A percentile compares a stretch with the other conserved stretches of the same genome.
Evolutionary conservation across 75 land plant genomes (phyloP).

Genomic region (Selaginella moellendorffii): DNA sequence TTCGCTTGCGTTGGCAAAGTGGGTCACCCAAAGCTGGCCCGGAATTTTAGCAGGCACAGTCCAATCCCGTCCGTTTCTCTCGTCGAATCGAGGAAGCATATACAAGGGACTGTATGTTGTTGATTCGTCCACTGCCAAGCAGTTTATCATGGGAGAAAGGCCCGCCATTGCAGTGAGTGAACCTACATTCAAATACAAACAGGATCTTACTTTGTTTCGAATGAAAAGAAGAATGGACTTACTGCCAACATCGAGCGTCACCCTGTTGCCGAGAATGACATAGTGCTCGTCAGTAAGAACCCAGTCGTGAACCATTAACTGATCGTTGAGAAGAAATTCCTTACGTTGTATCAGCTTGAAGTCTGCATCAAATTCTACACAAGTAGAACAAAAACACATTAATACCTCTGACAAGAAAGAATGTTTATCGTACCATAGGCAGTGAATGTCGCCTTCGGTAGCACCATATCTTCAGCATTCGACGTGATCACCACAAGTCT

Average conservation of each 20-base stretch:
- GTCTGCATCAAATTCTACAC: slow-evolving; percentile 40
- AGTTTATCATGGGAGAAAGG: slow-evolving; percentile 38
- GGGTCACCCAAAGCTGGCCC: slow-evolving; percentile 43
- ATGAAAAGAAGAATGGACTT: too few species aligned
- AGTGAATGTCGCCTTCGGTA: slow-evolving; percentile 52
- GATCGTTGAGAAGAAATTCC: slow-evolving; percentile 43
- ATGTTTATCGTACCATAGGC: slow-evolving; percentile 35
- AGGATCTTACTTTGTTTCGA: too few species aligned
- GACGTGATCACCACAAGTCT: slow-evolving; percentile 51
- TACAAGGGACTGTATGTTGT: slow-evolving; percentile 39
- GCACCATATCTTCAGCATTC: slow-evolving; percentile 62
- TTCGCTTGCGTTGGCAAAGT: slow-evolving; percentile 51
- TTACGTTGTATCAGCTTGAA: slow-evolving; percentile 39
- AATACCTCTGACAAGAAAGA: background rate
- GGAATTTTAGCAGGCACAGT: slow-evolving; percentile 38
- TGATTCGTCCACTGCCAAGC: slow-evolving; percentile 35
- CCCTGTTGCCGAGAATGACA: slow-evolving; percentile 47
- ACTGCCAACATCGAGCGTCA: slow-evolving; percentile 63
- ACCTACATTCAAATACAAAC: slow-evolving; percentile 20
- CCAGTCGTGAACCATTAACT: slow-evolving; percentile 82
- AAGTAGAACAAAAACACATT: slow-evolving; percentile 1
- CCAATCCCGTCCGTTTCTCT: slow-evolving; percentile 24
- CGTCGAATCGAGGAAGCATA: slow-evolving; percentile 30
- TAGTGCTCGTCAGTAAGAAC: slow-evolving; percentile 57
- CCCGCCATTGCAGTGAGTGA: slow-evolving; percentile 38